Evolutionary conservation across 2,329 filamentous ascomycete species (phyloP), one percentile per base, ranked within the genome.

Genomic region (Emericellopsis atlantica): DNA sequence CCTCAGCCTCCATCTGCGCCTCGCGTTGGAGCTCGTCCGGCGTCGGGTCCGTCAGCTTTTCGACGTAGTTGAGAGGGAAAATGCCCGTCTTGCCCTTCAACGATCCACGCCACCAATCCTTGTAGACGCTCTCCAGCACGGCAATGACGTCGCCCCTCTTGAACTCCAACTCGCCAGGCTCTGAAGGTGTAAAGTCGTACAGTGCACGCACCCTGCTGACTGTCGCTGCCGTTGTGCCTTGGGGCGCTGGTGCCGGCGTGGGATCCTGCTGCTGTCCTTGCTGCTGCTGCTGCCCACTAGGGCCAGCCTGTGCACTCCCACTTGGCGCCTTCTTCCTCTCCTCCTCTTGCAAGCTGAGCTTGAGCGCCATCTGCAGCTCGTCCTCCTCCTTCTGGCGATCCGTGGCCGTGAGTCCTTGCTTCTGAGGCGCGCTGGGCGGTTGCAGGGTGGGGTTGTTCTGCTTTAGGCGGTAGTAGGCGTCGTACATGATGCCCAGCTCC

Each of bases 91-190:
- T 87, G 16, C 92, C 92, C 56, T 89, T 80, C 44, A 98, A 67
- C 34, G 89, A 94, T 2, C 92, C 92, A 52, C 94, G 90, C 92
- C 92, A 98, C 92, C 92, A 98, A 61, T 98, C 92, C 62, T 96
- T 98, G 67, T 93, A 98, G 2, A 96, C 92, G 2, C 89, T 95
- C 62, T 96, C 92, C 33, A 98, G 71, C 14, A 98, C 92, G 1
- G 92, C 90, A 59, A 98, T 98, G 33, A 96, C 83, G 57, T 98
- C 92, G 23, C 92, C 90, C 65, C 94, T 95, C 51, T 89, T 84
- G 60, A 98, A 98, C 51, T 94, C 88, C 46, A 98, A 70, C 65
- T 98, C 92, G 37, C 90, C 92, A 0, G 88, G 79, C 59, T 98
- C 92, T 0, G 89, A 93, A 2, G 92, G 90, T 39, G 84, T 80